Percentiles rank a stretch among this genome's conserved stretches.
phyloP scores from a whole-genome alignment of 768 basidiomycete genomes.

The Lactifluus subvellereus region DNA sequence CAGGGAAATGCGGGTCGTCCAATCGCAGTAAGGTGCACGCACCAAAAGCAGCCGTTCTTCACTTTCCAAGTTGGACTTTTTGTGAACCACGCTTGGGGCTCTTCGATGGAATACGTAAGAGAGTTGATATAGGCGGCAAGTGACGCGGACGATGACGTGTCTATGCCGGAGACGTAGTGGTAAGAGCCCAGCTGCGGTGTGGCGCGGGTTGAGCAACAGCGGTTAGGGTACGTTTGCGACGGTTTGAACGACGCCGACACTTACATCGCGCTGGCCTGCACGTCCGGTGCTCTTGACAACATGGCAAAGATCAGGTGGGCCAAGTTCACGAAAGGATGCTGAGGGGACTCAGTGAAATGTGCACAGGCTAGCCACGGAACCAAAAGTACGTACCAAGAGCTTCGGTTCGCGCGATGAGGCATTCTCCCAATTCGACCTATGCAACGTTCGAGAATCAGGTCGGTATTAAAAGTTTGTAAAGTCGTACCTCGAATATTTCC shows the following conservation, averaged over 20 bases:
- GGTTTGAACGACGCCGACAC: slow-evolving; percentile 29
- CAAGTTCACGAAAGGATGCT: slow-evolving; percentile 96
- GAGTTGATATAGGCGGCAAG: slow-evolving; percentile 98
- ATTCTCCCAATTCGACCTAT: slow-evolving; percentile 86
- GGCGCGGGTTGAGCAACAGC: slow-evolving; percentile 10
- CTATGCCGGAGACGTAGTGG: slow-evolving; percentile 97
- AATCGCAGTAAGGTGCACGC: slow-evolving; percentile 26
- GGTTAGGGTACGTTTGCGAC: slow-evolving; percentile 6
- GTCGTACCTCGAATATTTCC: slow-evolving; percentile 87
- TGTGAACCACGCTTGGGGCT: slow-evolving; percentile 86
- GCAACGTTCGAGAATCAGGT: slow-evolving; percentile 8
- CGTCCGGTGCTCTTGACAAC: slow-evolving; percentile 88
- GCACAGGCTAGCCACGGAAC: background rate
- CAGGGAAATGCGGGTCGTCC: background rate
- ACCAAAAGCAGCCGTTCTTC: slow-evolving; percentile 90
- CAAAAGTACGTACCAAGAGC: slow-evolving; percentile 61
- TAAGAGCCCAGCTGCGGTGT: slow-evolving; percentile 78
- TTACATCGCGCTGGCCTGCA: slow-evolving; percentile 79
- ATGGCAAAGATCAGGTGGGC: slow-evolving; percentile 95
- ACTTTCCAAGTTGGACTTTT: slow-evolving; percentile 86
- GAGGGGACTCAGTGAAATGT: slow-evolving; percentile 23
- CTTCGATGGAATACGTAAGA: slow-evolving; percentile 92
- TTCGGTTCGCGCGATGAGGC: slow-evolving; percentile 85
- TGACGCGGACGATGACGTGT: slow-evolving; percentile 95
- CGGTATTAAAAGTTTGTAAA: background rate